phyloP scores from a whole-genome alignment of 164 flowering plant species.

The Dillenia turbinata region DNA sequence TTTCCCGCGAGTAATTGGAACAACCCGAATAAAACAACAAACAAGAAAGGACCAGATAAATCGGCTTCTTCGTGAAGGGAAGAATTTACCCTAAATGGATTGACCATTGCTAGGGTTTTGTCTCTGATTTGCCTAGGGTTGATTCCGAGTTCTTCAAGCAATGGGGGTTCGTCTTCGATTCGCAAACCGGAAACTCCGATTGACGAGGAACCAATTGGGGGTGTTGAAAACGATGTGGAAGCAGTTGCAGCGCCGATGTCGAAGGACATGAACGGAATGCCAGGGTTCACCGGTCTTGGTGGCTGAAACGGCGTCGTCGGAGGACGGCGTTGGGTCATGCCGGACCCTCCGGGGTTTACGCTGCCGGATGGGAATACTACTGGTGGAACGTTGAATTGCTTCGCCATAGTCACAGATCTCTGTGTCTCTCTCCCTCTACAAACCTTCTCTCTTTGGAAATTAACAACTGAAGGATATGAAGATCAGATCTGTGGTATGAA shows the following conservation, averaged over 20 bases:
- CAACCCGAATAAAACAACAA: constrained; percentile 59
- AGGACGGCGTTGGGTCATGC: constrained; percentile 45
- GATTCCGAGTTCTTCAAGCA: constrained; percentile 91
- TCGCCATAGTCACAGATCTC: constrained; percentile 27
- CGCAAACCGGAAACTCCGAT: constrained; percentile 16
- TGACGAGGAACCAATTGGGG: constrained; percentile 19
- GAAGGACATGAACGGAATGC: constrained; percentile 73
- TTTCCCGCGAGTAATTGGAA: constrained; percentile 90
- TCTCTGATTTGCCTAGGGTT: constrained; percentile 83
- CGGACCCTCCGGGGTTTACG: constrained; percentile 29
- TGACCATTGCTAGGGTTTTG: constrained; percentile 64
- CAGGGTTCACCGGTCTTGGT: constrained; percentile 34
- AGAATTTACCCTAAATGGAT: constrained; percentile 58
- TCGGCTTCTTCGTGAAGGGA: constrained; percentile 71
- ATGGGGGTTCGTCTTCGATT: constrained; percentile 78
- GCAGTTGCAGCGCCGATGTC: constrained; percentile 54
- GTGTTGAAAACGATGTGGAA: constrained; percentile 35
- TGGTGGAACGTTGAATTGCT: constrained; percentile 69
- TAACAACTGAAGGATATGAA: too few relatives aligned
- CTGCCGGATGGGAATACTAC: constrained; percentile 76
- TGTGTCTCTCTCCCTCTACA: neutral
- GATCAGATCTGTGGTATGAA: too few relatives aligned
- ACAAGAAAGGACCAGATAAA: constrained; percentile 80
- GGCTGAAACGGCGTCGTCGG: constrained; percentile 76
- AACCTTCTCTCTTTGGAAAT: too few relatives aligned